Conservation (phyloP, 805 yeast genomes). For the Brettanomyces anomalus region DNA sequence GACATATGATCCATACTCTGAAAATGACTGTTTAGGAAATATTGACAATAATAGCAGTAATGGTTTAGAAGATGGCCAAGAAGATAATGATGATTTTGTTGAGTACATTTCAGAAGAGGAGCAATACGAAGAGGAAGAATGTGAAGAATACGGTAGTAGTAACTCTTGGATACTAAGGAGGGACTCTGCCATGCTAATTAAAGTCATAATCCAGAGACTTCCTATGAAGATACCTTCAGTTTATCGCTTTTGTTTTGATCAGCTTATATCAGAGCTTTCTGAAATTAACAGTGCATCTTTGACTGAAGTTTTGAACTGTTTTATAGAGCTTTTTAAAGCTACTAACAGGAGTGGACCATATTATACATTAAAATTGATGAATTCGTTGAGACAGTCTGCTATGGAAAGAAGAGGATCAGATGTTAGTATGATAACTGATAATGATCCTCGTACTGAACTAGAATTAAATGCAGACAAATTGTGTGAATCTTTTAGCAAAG, state of each 20-base stretch:
- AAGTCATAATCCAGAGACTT: conserved; percentile 28
- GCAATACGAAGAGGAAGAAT: conserved; percentile 32
- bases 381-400: conserved; percentile 15
- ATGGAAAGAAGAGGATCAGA: conserved; percentile 27
- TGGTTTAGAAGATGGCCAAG: conserved; percentile 14
- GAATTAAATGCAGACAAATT: conserved; percentile 5
- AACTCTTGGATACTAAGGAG: conserved; percentile 56
- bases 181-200: conserved; percentile 36
- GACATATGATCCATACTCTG: conserved; percentile 38
- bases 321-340: conserved; percentile 30
- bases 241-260: conserved; percentile 24
- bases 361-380: conserved; percentile 20
- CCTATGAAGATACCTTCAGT: conserved; percentile 29
- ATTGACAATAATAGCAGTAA: no score
- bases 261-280: conserved; percentile 26
- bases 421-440: conserved; percentile 28
- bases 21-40: no score
- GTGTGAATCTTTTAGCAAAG: conserved; percentile 12
- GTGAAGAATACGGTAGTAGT: conserved; percentile 31
- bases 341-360: conserved; percentile 24
- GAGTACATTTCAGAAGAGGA: conserved; percentile 25
- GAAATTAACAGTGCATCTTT: conserved; percentile 45
- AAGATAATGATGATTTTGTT: conserved; percentile 4
- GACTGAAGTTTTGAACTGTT: conserved; percentile 36
- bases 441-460: conserved; percentile 21